phyloP scores from a whole-genome alignment of 108 stramenopile genomes.

The Fragilariopsis cylindrus region DNA sequence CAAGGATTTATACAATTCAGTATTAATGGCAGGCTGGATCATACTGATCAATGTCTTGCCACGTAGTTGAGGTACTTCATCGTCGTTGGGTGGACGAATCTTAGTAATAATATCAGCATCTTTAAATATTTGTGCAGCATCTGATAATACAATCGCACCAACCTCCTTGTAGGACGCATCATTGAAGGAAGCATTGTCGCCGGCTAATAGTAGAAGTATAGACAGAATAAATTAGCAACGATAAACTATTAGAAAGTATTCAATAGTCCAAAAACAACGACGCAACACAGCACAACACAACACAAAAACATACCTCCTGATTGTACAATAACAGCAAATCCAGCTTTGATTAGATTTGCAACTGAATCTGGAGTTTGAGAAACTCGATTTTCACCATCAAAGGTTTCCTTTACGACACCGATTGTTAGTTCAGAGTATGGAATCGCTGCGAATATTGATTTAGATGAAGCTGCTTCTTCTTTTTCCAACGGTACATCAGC shows the following conservation, averaged over 20 bases:
- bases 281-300: neutral
- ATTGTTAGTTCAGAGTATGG: conserved; percentile 86
- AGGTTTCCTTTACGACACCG: conserved; percentile 90
- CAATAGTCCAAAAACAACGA: neutral
- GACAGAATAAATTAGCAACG: conserved; percentile 8
- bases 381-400: conserved; percentile 86
- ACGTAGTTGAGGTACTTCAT: conserved; percentile 73
- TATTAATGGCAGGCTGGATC: conserved; percentile 90
- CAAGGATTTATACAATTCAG: conserved; percentile 74
- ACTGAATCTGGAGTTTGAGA: conserved; percentile 81
- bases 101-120: conserved; percentile 79
- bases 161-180: conserved; percentile 80
- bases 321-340: conserved; percentile 79
- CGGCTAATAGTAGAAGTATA: conserved; percentile 48
- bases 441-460: conserved; percentile 34
- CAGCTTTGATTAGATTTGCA: conserved; percentile 70
- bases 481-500: neutral
- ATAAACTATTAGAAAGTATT: neutral
- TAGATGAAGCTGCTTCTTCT: neutral
- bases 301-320: conserved; percentile 63
- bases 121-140: conserved; percentile 51
- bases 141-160: conserved; percentile 82
- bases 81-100: conserved; percentile 82
- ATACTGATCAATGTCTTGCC: conserved; percentile 86
- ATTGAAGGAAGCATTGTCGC: conserved; percentile 88